These are phyloP conservation scores for Turnera subulata DNA, from an alignment of 345 rosid species.

Conservation along the genomic window DNA sequence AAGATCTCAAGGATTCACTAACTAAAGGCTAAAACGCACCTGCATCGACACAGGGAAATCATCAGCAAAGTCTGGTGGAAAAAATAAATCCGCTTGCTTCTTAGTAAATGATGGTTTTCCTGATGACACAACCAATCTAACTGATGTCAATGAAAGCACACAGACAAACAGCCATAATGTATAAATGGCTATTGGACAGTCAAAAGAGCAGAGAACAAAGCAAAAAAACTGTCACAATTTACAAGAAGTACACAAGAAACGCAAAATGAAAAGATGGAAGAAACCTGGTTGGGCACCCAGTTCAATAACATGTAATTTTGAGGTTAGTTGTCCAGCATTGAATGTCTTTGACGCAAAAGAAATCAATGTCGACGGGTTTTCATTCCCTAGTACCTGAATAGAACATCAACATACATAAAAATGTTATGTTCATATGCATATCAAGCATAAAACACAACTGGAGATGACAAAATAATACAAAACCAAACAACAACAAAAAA, in stretches of 20 bases:
- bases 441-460: background rate
- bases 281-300: constrained; percentile 96
- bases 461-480: background rate
- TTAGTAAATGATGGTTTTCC: constrained; percentile 25
- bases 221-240: constrained; percentile 1
- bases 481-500: background rate
- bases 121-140: background rate
- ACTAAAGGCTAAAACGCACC: constrained; percentile 3
- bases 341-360: constrained; percentile 81
- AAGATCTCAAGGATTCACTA: background rate
- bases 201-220: background rate
- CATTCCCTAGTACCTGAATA: constrained; percentile 75
- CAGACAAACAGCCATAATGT: background rate
- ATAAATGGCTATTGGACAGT: background rate
- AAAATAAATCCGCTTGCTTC: constrained; percentile 26
- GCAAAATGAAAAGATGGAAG: constrained; percentile 2
- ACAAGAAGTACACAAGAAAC: background rate
- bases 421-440: background rate
- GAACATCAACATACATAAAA: background rate
- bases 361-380: constrained; percentile 77
- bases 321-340: constrained; percentile 82
- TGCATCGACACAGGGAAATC: constrained; percentile 28
- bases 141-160: background rate
- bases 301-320: constrained; percentile 92
- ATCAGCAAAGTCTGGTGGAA: constrained; percentile 28